A percentile compares a stretch with the other conserved stretches of the same genome.
phyloP scores from a whole-genome alignment of 108 stramenopile genomes.

The Bacterosira constricta region DNA sequence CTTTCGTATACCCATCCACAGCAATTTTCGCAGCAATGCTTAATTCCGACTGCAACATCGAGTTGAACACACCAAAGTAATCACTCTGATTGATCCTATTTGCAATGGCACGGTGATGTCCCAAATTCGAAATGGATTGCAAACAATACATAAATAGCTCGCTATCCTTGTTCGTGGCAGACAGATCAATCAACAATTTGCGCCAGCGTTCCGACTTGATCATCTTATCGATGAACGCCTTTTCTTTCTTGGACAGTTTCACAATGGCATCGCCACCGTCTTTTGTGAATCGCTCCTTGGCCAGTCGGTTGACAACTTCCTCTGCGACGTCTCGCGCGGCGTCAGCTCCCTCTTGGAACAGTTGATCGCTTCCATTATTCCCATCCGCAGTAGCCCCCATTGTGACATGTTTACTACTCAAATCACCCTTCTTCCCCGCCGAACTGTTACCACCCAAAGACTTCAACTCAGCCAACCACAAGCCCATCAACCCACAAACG shows the following conservation, averaged over 20 bases:
- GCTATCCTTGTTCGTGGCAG: slow-evolving; percentile 76
- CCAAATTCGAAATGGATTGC: slow-evolving; percentile 73
- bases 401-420: not conserved
- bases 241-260: slow-evolving; percentile 66
- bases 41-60: slow-evolving; percentile 79
- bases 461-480: slow-evolving; percentile 78
- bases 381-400: slow-evolving; percentile 7
- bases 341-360: slow-evolving; percentile 51
- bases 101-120: slow-evolving; percentile 87
- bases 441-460: slow-evolving; percentile 24
- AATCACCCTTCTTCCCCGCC: not conserved
- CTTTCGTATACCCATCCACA: slow-evolving; percentile 52
- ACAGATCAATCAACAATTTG: slow-evolving; percentile 82
- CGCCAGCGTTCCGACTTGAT: slow-evolving; percentile 81
- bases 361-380: not conserved
- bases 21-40: slow-evolving; percentile 60
- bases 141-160: slow-evolving; percentile 82
- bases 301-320: slow-evolving; percentile 65
- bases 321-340: slow-evolving; percentile 67
- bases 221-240: slow-evolving; percentile 84
- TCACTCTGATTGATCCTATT: slow-evolving; percentile 85
- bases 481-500: slow-evolving; percentile 73
- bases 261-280: slow-evolving; percentile 73
- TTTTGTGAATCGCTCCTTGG: slow-evolving; percentile 78
- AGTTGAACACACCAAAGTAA: slow-evolving; percentile 84